Conservation (phyloP, 1,284 basidiomycete species). For the Ceratobasidium sp. region DNA sequence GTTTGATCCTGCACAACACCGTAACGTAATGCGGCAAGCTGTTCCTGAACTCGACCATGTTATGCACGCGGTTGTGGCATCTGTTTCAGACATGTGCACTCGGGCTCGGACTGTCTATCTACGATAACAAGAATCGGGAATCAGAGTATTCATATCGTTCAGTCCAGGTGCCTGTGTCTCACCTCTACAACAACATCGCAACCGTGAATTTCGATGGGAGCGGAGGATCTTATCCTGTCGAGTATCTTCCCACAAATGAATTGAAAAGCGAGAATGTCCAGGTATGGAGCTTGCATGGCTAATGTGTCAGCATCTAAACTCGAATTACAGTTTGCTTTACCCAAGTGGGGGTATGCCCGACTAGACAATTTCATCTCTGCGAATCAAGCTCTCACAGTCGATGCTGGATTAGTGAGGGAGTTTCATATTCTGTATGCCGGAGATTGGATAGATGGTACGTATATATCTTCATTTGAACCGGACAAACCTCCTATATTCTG, state of each 20-base stretch:
- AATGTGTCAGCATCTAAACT: constrained; percentile 23
- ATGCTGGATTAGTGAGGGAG: constrained; percentile 37
- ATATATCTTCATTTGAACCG: neutral
- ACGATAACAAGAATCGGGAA: constrained; percentile 28
- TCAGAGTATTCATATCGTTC: constrained; percentile 37
- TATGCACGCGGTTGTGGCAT: neutral
- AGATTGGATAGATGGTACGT: constrained; percentile 44
- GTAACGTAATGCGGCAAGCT: no score
- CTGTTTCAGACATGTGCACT: no score
- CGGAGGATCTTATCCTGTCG: constrained; percentile 36
- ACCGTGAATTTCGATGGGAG: constrained; percentile 42
- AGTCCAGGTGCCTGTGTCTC: constrained; percentile 39
- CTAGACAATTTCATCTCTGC: constrained; percentile 39
- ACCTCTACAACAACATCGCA: constrained; percentile 42
- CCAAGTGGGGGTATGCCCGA: constrained; percentile 41
- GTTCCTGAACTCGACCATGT: constrained; percentile 41
- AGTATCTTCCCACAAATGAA: constrained; percentile 39
- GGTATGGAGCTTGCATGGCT: constrained; percentile 1
- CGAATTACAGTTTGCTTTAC: constrained; percentile 36
- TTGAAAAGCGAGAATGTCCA: constrained; percentile 39
- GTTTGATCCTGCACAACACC: no score
- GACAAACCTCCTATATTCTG: neutral
- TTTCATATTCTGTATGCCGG: constrained; percentile 44
- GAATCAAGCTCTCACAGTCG: neutral
- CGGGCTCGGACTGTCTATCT: no score